Percentiles rank a stretch among this genome's conserved stretches.
Evolutionary conservation across 257 asterid species (phyloP).

Genomic region (Gentiana macrophylla): DNA sequence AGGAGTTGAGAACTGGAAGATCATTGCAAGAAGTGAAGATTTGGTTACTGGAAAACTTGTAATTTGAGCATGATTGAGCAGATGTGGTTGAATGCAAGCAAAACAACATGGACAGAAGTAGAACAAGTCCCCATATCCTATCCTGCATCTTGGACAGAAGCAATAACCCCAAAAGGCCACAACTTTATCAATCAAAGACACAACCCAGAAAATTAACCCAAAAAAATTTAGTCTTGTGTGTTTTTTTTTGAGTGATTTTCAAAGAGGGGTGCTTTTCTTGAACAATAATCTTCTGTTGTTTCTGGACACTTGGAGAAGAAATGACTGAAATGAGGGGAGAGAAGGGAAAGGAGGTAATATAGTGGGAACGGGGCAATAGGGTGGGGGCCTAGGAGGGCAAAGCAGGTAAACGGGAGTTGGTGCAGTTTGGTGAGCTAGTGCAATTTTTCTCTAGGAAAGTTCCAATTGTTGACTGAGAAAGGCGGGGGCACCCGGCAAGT

Average conservation of each 20-base stretch:
- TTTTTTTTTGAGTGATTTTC: background rate
- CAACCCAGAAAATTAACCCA: background rate
- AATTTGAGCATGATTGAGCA: slow-evolving; percentile 53
- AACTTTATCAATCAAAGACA: background rate
- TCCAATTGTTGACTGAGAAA: slow-evolving; percentile 3
- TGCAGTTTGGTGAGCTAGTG: slow-evolving; percentile 45
- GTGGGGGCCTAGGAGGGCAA: too few relatives aligned
- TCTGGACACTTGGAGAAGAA: background rate
- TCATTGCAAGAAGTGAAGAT: slow-evolving; percentile 48
- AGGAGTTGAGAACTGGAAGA: slow-evolving; percentile 62
- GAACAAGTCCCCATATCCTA: slow-evolving; percentile 11
- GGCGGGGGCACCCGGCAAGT: slow-evolving; percentile 20
- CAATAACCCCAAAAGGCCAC: background rate
- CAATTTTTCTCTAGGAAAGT: background rate
- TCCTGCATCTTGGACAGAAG: background rate
- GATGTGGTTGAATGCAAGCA: slow-evolving; percentile 22
- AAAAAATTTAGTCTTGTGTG: background rate
- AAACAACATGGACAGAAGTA: slow-evolving; percentile 20
- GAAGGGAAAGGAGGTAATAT: slow-evolving; percentile 4
- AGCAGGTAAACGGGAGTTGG: slow-evolving; percentile 48
- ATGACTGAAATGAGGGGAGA: slow-evolving; percentile 1
- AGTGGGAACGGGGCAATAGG: background rate
- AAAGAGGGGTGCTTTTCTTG: background rate
- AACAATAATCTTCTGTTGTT: background rate
- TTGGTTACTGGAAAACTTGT: slow-evolving; percentile 53